A percentile compares a stretch with the other conserved stretches of the same genome.
These are phyloP conservation scores for Rutstroemia sp. DNA, from an alignment of 2,329 filamentous ascomycete genomes.

Conservation along the genomic window DNA sequence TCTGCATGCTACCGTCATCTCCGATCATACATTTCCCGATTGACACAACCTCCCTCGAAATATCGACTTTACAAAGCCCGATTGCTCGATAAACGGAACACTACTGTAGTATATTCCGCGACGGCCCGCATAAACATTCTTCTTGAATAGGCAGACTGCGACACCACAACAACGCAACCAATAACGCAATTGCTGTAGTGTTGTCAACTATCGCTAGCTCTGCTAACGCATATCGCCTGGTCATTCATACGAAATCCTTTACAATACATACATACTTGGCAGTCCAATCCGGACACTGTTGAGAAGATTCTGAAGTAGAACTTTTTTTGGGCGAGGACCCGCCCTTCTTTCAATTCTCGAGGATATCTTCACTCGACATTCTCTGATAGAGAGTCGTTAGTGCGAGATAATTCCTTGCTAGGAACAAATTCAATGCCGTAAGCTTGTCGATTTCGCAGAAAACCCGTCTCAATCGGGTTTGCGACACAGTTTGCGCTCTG, in stretches of 20 bases:
- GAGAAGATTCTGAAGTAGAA: constrained; percentile 1
- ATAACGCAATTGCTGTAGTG: constrained; percentile 1
- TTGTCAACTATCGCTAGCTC: background rate
- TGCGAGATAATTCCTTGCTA: constrained; percentile 26
- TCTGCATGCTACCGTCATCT: background rate
- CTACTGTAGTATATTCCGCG: background rate
- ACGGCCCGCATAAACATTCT: constrained; percentile 5
- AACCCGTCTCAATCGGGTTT: background rate
- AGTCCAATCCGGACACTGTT: constrained; percentile 1
- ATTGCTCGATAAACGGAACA: constrained; percentile 2
- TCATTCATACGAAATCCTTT: background rate
- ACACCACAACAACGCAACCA: background rate
- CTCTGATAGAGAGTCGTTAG: constrained; percentile 28
- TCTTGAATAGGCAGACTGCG: background rate
- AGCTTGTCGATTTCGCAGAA: constrained; percentile 9
- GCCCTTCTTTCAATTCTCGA: constrained; percentile 15
- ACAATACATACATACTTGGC: background rate
- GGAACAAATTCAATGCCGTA: constrained; percentile 18
- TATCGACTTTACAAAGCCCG: background rate
- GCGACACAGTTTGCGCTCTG: constrained; percentile 1
- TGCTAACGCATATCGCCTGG: background rate
- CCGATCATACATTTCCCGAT: background rate
- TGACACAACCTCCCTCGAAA: background rate
- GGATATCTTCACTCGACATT: constrained; percentile 29
- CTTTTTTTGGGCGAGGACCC: constrained; percentile 1